Base-by-base conservation (phyloP, 2,329 filamentous ascomycete genomes). In the Penicillium corylophilum region DNA sequence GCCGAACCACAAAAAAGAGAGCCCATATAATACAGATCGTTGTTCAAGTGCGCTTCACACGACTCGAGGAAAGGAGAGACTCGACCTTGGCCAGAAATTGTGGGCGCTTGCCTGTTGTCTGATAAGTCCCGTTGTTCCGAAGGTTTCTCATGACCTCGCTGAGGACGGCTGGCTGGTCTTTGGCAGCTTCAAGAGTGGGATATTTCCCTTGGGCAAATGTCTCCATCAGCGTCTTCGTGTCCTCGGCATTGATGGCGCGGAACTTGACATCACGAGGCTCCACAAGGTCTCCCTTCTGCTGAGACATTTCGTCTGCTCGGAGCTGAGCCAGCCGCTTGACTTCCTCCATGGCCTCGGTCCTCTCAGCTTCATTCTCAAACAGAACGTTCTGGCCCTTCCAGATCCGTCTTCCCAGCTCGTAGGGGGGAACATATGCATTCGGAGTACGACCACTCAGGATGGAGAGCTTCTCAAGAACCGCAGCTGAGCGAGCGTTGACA, bases 91-190 rank as follows among this genome's bases (percentile, higher is more conserved):
- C 54, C 53, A 75, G 55, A 45, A 76, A 72, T 39, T 69, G 61
- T 5, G 64, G 62, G 35, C 61, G 65, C 52, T 75, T 73, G 16
- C 66, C 64, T 8, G 64, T 51, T 15, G 62, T 64, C n/a, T 68
- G 65, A 58, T 74, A 76, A 13, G 71, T 75, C 39, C 65, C 65
- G 44, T 76, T 76, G 47, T 72, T 74, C n/a, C 62, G 57, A 22
- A 75, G 63, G 50, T 70, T 71, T 46, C 62, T 69, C 20, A 65
- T 38, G 35, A 75, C 64, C 43, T 69, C 64, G 16, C 57, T 59
- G 36, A 73, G 42, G 15, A 72, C 54, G 20, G 68, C 59, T 20
- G 56, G 57, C 31, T 57, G 49, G 29, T 51, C 54, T 24, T 67
- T 62, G 15, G 48, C 55, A 24, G 47, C 46, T 36, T 54, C 41